phyloP scores from a whole-genome alignment of 352 stramenopile genomes.

The Phytophthora cactorum region DNA sequence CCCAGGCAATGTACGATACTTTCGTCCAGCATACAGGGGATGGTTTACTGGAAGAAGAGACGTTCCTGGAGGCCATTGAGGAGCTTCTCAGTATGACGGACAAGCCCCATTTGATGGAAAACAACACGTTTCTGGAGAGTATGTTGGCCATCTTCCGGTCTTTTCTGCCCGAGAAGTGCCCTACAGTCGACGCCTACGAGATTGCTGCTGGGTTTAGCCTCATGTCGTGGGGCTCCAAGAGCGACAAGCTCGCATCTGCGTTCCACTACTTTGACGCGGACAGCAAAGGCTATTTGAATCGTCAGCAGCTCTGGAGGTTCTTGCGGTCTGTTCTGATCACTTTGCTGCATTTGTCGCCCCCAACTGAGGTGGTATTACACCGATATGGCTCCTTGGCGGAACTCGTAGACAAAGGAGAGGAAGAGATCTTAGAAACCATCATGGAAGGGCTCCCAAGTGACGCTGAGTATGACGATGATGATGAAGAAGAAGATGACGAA shows the following conservation, averaged over 20 bases:
- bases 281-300: constrained; percentile 80
- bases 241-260: constrained; percentile 80
- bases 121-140: constrained; percentile 75
- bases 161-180: constrained; percentile 70
- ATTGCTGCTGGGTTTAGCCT: constrained; percentile 84
- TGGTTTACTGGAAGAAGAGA: constrained; percentile 83
- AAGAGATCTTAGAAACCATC: constrained; percentile 82
- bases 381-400: constrained; percentile 72
- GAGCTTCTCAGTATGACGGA: constrained; percentile 83
- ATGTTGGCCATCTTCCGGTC: constrained; percentile 82
- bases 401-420: constrained; percentile 76
- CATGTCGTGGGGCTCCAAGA: constrained; percentile 86
- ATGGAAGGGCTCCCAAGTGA: constrained; percentile 55
- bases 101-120: constrained; percentile 71
- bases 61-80: constrained; percentile 81
- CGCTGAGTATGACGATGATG: constrained; percentile 32
- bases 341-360: constrained; percentile 76
- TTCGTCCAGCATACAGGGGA: constrained; percentile 88
- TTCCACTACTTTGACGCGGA: constrained; percentile 90
- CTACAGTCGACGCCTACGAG: constrained; percentile 82
- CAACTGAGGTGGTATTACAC: constrained; percentile 56
- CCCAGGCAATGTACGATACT: constrained; percentile 85
- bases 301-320: constrained; percentile 85
- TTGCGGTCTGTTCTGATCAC: constrained; percentile 82
- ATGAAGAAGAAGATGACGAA: constrained; percentile 1